These are phyloP conservation scores for Zygosaccharomyces pseudorouxii DNA, from an alignment of 805 yeast genomes.

Conservation along the genomic window DNA sequence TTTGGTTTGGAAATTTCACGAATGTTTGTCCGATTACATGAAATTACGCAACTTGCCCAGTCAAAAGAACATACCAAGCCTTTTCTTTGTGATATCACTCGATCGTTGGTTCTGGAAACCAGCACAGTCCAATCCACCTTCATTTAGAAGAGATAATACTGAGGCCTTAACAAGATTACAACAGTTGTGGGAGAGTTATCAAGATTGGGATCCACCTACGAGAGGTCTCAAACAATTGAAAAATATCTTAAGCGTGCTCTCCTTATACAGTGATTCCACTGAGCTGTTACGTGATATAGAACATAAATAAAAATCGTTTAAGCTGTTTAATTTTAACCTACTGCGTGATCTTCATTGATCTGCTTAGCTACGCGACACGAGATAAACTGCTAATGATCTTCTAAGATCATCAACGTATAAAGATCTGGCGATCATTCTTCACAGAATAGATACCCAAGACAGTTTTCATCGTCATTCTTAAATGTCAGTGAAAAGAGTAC, in stretches of 20 bases:
- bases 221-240: constrained; percentile 31
- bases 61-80: constrained; percentile 11
- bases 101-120: constrained; percentile 16
- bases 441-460: neutral
- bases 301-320: constrained; percentile 12
- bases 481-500: constrained; percentile 13
- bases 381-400: neutral
- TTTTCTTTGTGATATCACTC: constrained; percentile 18
- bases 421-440: neutral
- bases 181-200: constrained; percentile 29
- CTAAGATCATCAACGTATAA: neutral
- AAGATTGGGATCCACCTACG: constrained; percentile 34
- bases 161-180: constrained; percentile 25
- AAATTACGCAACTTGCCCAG: constrained; percentile 33
- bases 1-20: constrained; percentile 42
- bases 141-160: constrained; percentile 18
- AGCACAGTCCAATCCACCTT: constrained; percentile 7
- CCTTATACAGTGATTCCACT: constrained; percentile 24
- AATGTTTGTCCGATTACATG: constrained; percentile 35
- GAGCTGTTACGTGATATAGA: constrained; percentile 22
- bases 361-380: neutral
- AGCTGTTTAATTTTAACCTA: neutral
- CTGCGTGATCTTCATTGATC: neutral
- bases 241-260: constrained; percentile 30
- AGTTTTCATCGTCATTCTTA: neutral